Percentiles rank a stretch among this genome's conserved stretches.
These are phyloP conservation scores for Yamagishiella unicocca DNA, from an alignment of 139 green algal species.

Conservation along the genomic window DNA sequence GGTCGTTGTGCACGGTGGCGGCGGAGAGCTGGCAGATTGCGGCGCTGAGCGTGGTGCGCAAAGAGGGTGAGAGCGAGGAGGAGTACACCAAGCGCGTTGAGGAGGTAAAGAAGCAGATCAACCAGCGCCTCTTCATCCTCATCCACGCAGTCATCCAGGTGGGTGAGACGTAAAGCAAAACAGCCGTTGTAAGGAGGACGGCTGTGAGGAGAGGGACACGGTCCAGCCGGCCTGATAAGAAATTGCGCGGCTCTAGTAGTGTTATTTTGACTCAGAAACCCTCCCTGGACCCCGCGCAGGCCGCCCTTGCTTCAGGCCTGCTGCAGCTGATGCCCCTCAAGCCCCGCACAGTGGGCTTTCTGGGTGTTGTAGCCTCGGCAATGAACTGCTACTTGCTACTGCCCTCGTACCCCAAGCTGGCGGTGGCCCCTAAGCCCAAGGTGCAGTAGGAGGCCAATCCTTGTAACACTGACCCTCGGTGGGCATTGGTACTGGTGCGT, in stretches of 20 bases:
- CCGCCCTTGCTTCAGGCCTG: slow-evolving; percentile 79
- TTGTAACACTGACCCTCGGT: too few species aligned
- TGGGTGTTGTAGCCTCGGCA: slow-evolving; percentile 80
- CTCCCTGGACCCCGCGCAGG: too few species aligned
- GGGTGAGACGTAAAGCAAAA: not conserved
- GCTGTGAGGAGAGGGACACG: too few species aligned
- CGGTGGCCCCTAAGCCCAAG: slow-evolving; percentile 46
- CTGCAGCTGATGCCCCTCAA: slow-evolving; percentile 79
- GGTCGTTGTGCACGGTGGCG: slow-evolving; percentile 66
- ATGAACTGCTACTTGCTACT: slow-evolving; percentile 95
- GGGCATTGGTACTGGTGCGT: too few species aligned
- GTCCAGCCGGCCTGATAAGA: too few species aligned
- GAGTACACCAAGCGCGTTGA: slow-evolving; percentile 74
- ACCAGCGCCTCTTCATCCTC: slow-evolving; percentile 72
- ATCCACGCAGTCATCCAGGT: slow-evolving; percentile 85
- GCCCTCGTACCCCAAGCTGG: slow-evolving; percentile 64
- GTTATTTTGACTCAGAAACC: too few species aligned
- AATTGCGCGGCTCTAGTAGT: too few species aligned
- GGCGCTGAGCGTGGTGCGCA: slow-evolving; percentile 30
- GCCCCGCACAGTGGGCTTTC: slow-evolving; percentile 82
- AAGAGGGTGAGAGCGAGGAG: slow-evolving; percentile 71
- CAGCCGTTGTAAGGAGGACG: too few species aligned
- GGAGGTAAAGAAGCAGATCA: slow-evolving; percentile 71
- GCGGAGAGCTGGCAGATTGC: slow-evolving; percentile 57
- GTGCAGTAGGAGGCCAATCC: not conserved